phyloP scores from a whole-genome alignment of 2,329 filamentous ascomycete genomes.

The Penicillium hesseltinei region DNA sequence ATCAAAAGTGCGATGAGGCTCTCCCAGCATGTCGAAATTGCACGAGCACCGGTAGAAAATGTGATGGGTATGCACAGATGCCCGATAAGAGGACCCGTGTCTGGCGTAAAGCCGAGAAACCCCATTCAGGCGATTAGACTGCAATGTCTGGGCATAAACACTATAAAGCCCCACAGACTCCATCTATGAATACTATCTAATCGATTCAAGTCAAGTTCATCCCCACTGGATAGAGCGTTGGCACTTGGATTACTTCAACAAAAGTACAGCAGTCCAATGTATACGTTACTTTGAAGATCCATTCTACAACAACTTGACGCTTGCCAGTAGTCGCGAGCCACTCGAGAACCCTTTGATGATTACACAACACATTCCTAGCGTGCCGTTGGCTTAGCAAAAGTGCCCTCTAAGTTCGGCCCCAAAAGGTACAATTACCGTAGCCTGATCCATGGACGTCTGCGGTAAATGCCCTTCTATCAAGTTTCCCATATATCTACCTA shows the following conservation, averaged over 20 bases:
- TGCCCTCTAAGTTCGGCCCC: neutral
- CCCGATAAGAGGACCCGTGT: neutral
- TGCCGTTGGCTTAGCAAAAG: neutral
- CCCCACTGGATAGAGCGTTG: neutral
- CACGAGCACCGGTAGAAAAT: neutral
- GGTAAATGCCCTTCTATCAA: neutral
- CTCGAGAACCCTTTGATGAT: neutral
- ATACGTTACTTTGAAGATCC: neutral
- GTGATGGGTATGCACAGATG: neutral
- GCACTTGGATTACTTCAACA: neutral
- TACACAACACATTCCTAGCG: neutral
- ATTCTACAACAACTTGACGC: neutral
- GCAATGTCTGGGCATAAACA: neutral
- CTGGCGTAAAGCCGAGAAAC: neutral
- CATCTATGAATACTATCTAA: neutral
- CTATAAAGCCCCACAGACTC: neutral
- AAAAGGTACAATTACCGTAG: too few species aligned
- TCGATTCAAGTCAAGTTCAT: neutral
- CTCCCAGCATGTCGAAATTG: conserved; percentile 1
- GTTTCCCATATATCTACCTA: too few species aligned
- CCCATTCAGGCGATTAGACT: neutral
- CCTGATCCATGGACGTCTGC: neutral
- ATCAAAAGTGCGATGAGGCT: conserved; percentile 4
- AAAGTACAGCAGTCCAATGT: neutral
- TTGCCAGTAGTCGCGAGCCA: neutral